These are phyloP conservation scores for Penicillium alfredii DNA, from an alignment of 495 filamentous ascomycete genomes.

Conservation along the genomic window DNA sequence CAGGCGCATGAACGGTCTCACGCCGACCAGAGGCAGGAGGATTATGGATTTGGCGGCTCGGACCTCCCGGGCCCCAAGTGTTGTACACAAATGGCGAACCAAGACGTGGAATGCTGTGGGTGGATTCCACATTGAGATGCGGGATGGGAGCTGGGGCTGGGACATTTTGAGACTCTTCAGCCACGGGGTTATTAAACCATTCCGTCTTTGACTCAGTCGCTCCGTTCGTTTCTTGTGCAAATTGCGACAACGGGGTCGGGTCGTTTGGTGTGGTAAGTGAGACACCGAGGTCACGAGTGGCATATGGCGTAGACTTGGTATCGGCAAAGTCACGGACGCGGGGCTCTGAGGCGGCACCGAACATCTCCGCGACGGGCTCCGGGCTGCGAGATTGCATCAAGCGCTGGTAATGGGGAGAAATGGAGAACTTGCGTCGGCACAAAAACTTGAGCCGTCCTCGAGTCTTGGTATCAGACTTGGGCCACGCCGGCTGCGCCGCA, in stretches of 20 bases:
- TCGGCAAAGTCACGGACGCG: slow-evolving; percentile 18
- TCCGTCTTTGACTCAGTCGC: slow-evolving; percentile 17
- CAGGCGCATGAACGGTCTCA: slow-evolving; percentile 42
- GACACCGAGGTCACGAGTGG: slow-evolving; percentile 75
- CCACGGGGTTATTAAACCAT: slow-evolving; percentile 34
- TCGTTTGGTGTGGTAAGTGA: slow-evolving; percentile 78
- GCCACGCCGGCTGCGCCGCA: slow-evolving; percentile 55
- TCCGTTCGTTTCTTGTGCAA: slow-evolving; percentile 38
- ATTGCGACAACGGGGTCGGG: slow-evolving; percentile 61
- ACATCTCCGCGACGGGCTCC: slow-evolving; percentile 59
- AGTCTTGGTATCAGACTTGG: slow-evolving; percentile 75
- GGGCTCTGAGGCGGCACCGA: slow-evolving; percentile 19
- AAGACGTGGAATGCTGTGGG: slow-evolving; percentile 33
- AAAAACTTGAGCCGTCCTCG: slow-evolving; percentile 74
- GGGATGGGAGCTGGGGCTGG: slow-evolving; percentile 10
- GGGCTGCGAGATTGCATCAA: slow-evolving; percentile 68
- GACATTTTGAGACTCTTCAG: slow-evolving; percentile 1
- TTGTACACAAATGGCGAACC: slow-evolving; percentile 54
- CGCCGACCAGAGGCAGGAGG: slow-evolving; percentile 29
- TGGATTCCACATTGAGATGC: slow-evolving; percentile 19
- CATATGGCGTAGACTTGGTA: slow-evolving; percentile 39
- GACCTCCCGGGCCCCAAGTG: slow-evolving; percentile 51
- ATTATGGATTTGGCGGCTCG: slow-evolving; percentile 26
- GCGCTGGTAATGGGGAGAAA: slow-evolving; percentile 61
- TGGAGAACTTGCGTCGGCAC: slow-evolving; percentile 68